A percentile compares a stretch with the other conserved stretches of the same genome.
Evolutionary conservation across 345 rosid genomes (phyloP).

Genomic region (Lagerstroemia speciosa): DNA sequence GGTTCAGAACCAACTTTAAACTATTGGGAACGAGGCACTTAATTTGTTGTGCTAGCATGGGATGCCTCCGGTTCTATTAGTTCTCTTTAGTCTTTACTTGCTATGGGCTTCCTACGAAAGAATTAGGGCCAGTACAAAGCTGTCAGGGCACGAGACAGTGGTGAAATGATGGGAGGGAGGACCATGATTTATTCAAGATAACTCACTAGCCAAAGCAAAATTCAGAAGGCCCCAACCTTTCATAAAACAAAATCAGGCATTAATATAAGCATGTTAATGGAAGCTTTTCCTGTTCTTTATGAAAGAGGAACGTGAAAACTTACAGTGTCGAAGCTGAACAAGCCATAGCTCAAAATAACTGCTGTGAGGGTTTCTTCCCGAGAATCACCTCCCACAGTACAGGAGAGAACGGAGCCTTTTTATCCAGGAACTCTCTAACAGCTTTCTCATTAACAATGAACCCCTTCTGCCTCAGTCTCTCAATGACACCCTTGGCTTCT

Average conservation of each 20-base stretch:
- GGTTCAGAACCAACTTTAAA: neutral
- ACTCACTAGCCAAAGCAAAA: too few species aligned
- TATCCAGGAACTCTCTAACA: conserved; percentile 67
- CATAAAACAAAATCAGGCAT: neutral
- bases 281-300: neutral
- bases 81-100: conserved; percentile 70
- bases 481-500: conserved; percentile 40
- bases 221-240: too few species aligned
- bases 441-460: conserved; percentile 53
- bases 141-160: neutral
- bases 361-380: conserved; percentile 39
- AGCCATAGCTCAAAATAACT: conserved; percentile 20
- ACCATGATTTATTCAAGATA: too few species aligned
- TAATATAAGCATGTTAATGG: neutral
- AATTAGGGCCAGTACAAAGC: conserved; percentile 8
- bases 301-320: neutral
- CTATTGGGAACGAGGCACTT: neutral
- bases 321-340: neutral
- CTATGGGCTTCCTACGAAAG: conserved; percentile 50
- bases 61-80: conserved; percentile 44
- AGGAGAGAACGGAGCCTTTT: conserved; percentile 52
- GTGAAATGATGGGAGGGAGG: too few species aligned
- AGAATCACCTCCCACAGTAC: conserved; percentile 63
- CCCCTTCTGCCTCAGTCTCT: conserved; percentile 49
- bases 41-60: neutral